Evolutionary conservation across 805 yeast species (phyloP).

Genomic region (Candida germanica): DNA sequence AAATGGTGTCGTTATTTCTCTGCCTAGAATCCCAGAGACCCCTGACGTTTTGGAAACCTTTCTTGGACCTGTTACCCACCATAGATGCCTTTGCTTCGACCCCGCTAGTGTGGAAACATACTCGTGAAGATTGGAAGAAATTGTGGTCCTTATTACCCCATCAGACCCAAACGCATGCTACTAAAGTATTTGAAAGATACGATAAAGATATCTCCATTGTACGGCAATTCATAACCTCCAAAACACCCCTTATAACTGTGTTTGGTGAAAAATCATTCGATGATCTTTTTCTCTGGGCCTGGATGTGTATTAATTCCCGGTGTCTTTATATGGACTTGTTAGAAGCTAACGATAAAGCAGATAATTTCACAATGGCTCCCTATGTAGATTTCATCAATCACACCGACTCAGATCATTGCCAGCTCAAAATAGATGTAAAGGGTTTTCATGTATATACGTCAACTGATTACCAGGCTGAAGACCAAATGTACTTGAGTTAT

Average conservation of each 20-base stretch:
- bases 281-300: constrained; percentile 49
- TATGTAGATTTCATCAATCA: constrained; percentile 88
- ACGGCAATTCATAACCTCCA: constrained; percentile 2
- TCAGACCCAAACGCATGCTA: constrained; percentile 37
- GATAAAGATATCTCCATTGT: constrained; percentile 44
- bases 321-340: constrained; percentile 78
- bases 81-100: constrained; percentile 48
- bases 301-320: constrained; percentile 89
- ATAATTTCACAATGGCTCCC: constrained; percentile 89
- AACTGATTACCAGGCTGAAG: constrained; percentile 28
- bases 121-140: constrained; percentile 21
- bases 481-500: constrained; percentile 71
- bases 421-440: constrained; percentile 39
- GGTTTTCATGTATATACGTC: constrained; percentile 53
- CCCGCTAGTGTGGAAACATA: constrained; percentile 63
- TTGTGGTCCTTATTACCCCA: constrained; percentile 43
- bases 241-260: neutral
- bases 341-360: constrained; percentile 46
- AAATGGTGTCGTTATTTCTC: constrained; percentile 51
- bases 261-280: neutral
- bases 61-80: constrained; percentile 62
- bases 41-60: constrained; percentile 58
- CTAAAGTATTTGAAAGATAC: constrained; percentile 43
- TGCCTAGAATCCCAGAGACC: constrained; percentile 42
- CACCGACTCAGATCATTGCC: constrained; percentile 50